Conservation (phyloP, 352 stramenopile genomes). For the Pythium grandisporangium region DNA sequence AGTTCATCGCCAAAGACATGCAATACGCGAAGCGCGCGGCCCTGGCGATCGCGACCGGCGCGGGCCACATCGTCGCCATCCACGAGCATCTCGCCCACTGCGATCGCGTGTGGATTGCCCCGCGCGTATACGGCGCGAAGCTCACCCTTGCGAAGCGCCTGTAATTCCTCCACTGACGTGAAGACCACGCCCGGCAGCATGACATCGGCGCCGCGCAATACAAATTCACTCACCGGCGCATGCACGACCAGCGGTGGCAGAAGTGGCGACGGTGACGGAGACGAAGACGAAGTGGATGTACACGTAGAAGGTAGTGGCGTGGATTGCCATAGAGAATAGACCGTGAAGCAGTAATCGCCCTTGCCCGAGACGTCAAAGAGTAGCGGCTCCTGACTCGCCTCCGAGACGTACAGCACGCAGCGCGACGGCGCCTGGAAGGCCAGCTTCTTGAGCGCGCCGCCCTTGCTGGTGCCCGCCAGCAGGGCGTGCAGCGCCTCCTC, state of each 20-base stretch:
- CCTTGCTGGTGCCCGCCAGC: slow-evolving; percentile 23
- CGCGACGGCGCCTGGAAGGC: slow-evolving; percentile 70
- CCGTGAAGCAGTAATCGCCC: slow-evolving; percentile 37
- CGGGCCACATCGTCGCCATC: slow-evolving; percentile 43
- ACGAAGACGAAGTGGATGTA: no score
- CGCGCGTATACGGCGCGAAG: slow-evolving; percentile 57
- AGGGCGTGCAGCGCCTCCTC: slow-evolving; percentile 39
- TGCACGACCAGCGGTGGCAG: slow-evolving; percentile 59
- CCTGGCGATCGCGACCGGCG: slow-evolving; percentile 57
- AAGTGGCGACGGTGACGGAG: no score
- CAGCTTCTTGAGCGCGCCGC: slow-evolving; percentile 49
- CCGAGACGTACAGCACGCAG: slow-evolving; percentile 55
- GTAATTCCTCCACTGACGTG: slow-evolving; percentile 32
- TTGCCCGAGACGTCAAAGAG: slow-evolving; percentile 70
- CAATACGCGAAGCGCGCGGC: slow-evolving; percentile 53
- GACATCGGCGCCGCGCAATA: slow-evolving; percentile 70
- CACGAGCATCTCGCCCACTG: slow-evolving; percentile 66
- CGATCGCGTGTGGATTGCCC: slow-evolving; percentile 70
- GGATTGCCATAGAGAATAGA: slow-evolving; percentile 63
- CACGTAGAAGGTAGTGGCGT: no score
- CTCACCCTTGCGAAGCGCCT: slow-evolving; percentile 51
- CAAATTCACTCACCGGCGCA: slow-evolving; percentile 71
- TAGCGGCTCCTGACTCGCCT: slow-evolving; percentile 50
- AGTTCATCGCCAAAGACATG: slow-evolving; percentile 69
- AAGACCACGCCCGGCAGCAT: slow-evolving; percentile 82